phyloP scores from a whole-genome alignment of 352 stramenopile genomes.

The Phytopythium kandeliae region DNA sequence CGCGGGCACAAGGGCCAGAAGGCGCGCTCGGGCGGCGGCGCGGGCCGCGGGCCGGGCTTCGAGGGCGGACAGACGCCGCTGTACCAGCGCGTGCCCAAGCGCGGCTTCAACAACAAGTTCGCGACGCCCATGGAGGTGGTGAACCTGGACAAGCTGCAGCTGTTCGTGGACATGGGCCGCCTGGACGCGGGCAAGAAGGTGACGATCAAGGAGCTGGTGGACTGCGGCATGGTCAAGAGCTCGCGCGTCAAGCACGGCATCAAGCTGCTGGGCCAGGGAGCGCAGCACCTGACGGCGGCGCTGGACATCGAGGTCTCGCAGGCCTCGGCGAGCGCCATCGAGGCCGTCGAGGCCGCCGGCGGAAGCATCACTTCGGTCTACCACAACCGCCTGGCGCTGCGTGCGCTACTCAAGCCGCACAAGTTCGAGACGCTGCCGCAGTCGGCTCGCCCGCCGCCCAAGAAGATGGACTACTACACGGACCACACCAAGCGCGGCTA shows the following conservation, averaged over 20 bases:
- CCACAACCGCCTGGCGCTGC: slow-evolving; percentile 95
- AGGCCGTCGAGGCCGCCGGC: slow-evolving; percentile 91
- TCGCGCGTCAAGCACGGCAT: slow-evolving; percentile 93
- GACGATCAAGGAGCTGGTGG: slow-evolving; percentile 91
- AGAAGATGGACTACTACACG: slow-evolving; percentile 97
- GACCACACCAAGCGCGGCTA: slow-evolving; percentile 96
- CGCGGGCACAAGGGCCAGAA: slow-evolving; percentile 98
- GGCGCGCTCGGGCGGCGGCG: slow-evolving; percentile 83
- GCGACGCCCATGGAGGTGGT: slow-evolving; percentile 89
- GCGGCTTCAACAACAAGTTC: slow-evolving; percentile 96
- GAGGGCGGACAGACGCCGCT: slow-evolving; percentile 98
- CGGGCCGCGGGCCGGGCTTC: slow-evolving; percentile 87
- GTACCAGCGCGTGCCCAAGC: slow-evolving; percentile 96
- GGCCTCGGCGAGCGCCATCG: slow-evolving; percentile 92
- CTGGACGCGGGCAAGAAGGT: slow-evolving; percentile 88
- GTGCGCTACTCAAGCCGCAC: slow-evolving; percentile 92
- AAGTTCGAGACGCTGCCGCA: slow-evolving; percentile 95
- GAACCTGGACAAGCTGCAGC: slow-evolving; percentile 93
- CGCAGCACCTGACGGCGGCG: slow-evolving; percentile 81
- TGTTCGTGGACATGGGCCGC: slow-evolving; percentile 96
- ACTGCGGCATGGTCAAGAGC: slow-evolving; percentile 87
- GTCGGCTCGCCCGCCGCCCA: slow-evolving; percentile 91
- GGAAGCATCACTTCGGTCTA: slow-evolving; percentile 96
- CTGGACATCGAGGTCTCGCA: slow-evolving; percentile 95
- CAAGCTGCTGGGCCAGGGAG: slow-evolving; percentile 91